phyloP scores from a whole-genome alignment of 1,284 basidiomycete genomes.

The Apiotrichum siamense region DNA sequence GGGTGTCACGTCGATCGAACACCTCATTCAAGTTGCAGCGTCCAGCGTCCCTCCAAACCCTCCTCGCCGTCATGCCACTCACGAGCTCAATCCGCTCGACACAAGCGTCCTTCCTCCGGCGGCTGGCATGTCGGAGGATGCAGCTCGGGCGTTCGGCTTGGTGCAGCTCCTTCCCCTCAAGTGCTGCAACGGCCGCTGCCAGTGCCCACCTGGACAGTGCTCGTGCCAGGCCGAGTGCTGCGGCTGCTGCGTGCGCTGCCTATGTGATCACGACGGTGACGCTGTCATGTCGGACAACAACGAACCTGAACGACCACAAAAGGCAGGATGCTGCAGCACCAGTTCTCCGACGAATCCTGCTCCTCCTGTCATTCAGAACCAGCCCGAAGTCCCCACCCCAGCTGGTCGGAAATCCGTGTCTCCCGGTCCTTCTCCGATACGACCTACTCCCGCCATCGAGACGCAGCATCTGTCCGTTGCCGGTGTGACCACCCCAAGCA shows the following conservation, averaged over 20 bases:
- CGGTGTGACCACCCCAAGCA: background rate
- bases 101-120: slow-evolving; percentile 36
- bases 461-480: background rate
- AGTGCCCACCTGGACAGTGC: slow-evolving; percentile 44
- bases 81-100: slow-evolving; percentile 34
- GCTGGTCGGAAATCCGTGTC: background rate
- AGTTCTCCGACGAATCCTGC: slow-evolving; percentile 1
- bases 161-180: slow-evolving; percentile 44
- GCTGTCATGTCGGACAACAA: slow-evolving; percentile 14
- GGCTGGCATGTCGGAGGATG: slow-evolving; percentile 30
- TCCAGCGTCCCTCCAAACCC: slow-evolving; percentile 33
- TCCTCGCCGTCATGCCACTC: slow-evolving; percentile 8
- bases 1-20: slow-evolving; percentile 42
- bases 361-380: background rate
- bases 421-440: background rate
- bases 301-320: background rate
- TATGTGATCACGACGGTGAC: slow-evolving; percentile 38
- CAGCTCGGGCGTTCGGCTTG: slow-evolving; percentile 35
- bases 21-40: slow-evolving; percentile 42
- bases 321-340: slow-evolving; percentile 8
- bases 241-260: slow-evolving; percentile 44
- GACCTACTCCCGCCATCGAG: background rate
- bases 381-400: background rate
- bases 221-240: slow-evolving; percentile 46
- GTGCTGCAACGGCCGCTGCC: slow-evolving; percentile 47